These are phyloP conservation scores for Scedosporium boydii DNA, from an alignment of 2,329 filamentous ascomycete genomes.

Conservation along the genomic window DNA sequence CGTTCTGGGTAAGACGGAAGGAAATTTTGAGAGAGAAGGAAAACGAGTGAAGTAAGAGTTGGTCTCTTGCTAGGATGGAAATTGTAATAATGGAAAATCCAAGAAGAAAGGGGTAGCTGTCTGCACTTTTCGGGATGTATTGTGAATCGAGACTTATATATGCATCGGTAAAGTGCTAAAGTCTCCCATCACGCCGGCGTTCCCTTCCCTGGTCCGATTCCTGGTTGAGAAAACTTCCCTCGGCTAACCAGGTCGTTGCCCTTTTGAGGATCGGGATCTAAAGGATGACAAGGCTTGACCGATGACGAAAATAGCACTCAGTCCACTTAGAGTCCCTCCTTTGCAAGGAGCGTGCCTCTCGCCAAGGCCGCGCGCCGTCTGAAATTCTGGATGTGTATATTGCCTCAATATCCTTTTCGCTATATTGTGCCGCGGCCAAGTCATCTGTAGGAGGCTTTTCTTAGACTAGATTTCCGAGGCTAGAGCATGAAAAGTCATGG, in stretches of 20 bases:
- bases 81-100: neutral
- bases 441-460: neutral
- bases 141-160: neutral
- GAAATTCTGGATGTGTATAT: neutral
- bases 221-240: neutral
- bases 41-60: neutral
- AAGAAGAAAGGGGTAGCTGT: neutral
- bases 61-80: neutral
- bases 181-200: neutral
- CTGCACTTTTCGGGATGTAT: neutral
- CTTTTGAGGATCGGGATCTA: neutral
- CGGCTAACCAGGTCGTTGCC: neutral
- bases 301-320: constrained; percentile 1
- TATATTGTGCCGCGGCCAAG: neutral
- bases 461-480: neutral
- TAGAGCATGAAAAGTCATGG: neutral
- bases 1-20: neutral
- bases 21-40: neutral
- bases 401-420: neutral
- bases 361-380: neutral
- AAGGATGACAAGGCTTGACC: neutral
- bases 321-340: neutral
- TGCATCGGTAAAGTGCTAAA: neutral
- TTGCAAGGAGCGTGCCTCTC: neutral
- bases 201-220: neutral